These are phyloP conservation scores for Fraxinus pennsylvanica DNA, from an alignment of 257 asterid species.

Conservation along the genomic window DNA sequence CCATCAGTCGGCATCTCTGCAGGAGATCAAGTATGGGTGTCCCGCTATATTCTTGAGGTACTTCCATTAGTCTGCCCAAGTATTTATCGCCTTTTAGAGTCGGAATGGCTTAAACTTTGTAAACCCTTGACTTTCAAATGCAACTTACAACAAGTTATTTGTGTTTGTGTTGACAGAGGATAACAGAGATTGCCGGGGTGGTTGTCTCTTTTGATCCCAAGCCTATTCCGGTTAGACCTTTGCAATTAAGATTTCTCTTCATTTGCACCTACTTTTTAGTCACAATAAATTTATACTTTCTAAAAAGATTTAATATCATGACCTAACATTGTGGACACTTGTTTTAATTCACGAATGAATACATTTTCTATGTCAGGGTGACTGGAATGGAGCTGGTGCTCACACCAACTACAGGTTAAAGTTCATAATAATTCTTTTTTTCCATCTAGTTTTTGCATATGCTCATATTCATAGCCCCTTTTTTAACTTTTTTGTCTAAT, in stretches of 20 bases:
- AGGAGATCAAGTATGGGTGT: constrained; percentile 73
- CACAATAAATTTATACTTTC: background rate
- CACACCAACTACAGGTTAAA: constrained; percentile 61
- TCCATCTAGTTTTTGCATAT: background rate
- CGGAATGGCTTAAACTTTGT: background rate
- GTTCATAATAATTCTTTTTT: background rate
- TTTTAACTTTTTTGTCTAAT: background rate
- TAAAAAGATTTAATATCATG: background rate
- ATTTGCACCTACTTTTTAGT: background rate
- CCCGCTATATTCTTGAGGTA: constrained; percentile 87
- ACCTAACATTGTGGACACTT: constrained; percentile 5
- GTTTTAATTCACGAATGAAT: background rate
- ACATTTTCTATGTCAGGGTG: constrained; percentile 39
- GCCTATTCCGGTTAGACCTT: constrained; percentile 57
- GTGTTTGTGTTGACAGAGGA: constrained; percentile 54
- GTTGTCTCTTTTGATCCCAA: constrained; percentile 73
- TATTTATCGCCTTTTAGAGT: background rate
- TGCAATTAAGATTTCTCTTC: background rate
- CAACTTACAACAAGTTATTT: background rate
- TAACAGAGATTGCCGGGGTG: constrained; percentile 76
- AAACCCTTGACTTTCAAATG: background rate
- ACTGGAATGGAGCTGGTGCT: constrained; percentile 71
- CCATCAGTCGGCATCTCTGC: constrained; percentile 82
- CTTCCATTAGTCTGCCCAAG: background rate
- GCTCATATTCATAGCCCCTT: background rate